Base-by-base conservation (phyloP, 1,284 basidiomycete species). In the Apiotrichum gamsii region DNA sequence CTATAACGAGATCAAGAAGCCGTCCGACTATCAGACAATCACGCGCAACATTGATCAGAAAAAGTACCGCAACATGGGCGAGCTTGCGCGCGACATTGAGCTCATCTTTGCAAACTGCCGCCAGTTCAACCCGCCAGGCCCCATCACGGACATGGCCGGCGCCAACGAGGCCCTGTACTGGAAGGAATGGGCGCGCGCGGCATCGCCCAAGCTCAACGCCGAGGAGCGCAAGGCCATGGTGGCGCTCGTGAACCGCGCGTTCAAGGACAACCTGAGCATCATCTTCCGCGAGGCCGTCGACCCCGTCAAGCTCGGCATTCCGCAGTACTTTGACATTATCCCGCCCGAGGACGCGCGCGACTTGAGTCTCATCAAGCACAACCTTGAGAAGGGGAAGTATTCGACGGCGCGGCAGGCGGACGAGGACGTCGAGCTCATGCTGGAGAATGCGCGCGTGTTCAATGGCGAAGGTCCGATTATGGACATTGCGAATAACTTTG, bases 11-110 rank as follows among this genome's bases (percentile, higher is more conserved):
- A 96, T 99, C 66, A 76, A 81, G 56, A 74, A 85, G 54, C 95
- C 95, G 6, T 98, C 97, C 90, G 93, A 98, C 72, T 83, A 97
- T 46, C 82, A 82, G 10, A 95, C 93, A 10, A 88, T 97, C 64
- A 70, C 72, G 29, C 76, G 75, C 40, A 91, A 89, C 64, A 74
- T 95, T 43, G 77, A 78, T 32, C 18, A 20, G 38, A 64, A 59
- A 44, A 76, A 78, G 61, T 96, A 95, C 69, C 61, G 73, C 16
- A 83, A 79, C 0, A 87, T 90, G 82, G 87, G 86, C 45, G 81
- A 85, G 2, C 84, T 98, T 56, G 82, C 80, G 30, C 77, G 78
- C 49, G 94, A 97, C 61, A 76, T 89, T 47, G 82, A 87, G 52
- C 80, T 94, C 10, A 81, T 97, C 46, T 85, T 96, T 62, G 77